Evolutionary conservation across 2,329 filamentous ascomycete species (phyloP), one percentile per base, ranked within the genome.

Genomic region (Aspergillus jensenii): DNA sequence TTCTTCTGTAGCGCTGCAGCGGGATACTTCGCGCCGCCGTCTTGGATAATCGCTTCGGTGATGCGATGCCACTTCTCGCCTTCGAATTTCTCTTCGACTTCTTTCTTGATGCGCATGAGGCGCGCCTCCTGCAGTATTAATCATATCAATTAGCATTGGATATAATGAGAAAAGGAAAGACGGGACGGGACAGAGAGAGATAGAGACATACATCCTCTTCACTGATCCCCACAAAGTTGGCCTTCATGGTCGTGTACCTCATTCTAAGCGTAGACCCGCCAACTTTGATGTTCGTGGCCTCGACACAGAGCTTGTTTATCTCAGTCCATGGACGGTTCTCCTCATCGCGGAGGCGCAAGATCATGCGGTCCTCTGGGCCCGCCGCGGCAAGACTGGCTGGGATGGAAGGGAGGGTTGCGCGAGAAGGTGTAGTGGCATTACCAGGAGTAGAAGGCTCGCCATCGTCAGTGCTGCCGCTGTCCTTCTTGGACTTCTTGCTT

Each of bases 61-160:
- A 79, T 73, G 37, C 69, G 60, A 8, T 61, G 58, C 77, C 76
- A 79, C 56, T 78, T 78, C 40, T 73, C 69, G 23, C 54, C 59
- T 51, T 76, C 72, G 51, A 77, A 76, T 43, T 69, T 69, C 4
- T 70, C 69, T 55, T 79, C 77, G 21, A 78, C 63, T 12, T 75
- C 69, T 44, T 69, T 70, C 59, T 78, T 79, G 21, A 67, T 62
- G 40, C 71, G 59, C 3, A 78, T 51, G 21, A 79, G 58, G 8
- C 58, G 66, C 4, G 59, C 59, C 46, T 70, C 71, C 71, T 72
- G 51, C 35, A 14, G 6, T 7, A 39, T 8, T 23, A 12, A 55
- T 47, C 14, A 23, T 54, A 56, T 27, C 40, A 43, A 12, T 43
- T 17, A 43, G 12, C 35, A 37, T n/a, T n/a, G 15, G 3, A 14